These are phyloP conservation scores for Microcos paniculata DNA, from an alignment of 345 rosid genomes.

Conservation along the genomic window DNA sequence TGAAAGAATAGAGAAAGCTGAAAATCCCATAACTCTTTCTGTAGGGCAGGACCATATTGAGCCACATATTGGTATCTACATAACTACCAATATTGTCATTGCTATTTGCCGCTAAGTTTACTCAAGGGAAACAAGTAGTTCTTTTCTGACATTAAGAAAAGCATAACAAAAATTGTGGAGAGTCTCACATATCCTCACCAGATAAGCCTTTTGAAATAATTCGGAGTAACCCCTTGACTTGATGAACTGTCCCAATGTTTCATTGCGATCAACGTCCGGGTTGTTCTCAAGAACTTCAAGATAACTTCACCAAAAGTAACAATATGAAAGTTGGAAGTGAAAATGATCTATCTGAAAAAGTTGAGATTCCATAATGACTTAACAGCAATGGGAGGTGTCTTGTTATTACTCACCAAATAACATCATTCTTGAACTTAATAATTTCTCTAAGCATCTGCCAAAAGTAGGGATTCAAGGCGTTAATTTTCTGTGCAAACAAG, in stretches of 20 bases:
- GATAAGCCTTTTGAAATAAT: slow-evolving; percentile 78
- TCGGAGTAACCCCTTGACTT: slow-evolving; percentile 69
- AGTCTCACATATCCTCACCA: slow-evolving; percentile 54
- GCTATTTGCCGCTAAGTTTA: background rate
- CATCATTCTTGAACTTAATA: slow-evolving; percentile 64
- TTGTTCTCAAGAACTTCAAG: slow-evolving; percentile 64
- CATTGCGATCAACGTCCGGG: slow-evolving; percentile 55
- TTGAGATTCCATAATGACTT: background rate
- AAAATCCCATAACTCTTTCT: slow-evolving; percentile 69
- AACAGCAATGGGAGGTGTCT: background rate
- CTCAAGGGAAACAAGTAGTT: background rate
- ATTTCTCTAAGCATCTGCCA: slow-evolving; percentile 88
- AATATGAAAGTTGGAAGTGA: background rate
- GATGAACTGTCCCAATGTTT: slow-evolving; percentile 73
- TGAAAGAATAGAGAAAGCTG: slow-evolving; percentile 82
- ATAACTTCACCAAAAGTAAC: slow-evolving; percentile 36
- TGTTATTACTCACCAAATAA: slow-evolving; percentile 34
- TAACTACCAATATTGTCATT: background rate
- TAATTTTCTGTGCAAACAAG: slow-evolving; percentile 76
- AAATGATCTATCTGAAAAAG: background rate
- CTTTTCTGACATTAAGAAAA: background rate
- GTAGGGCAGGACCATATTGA: slow-evolving; percentile 90
- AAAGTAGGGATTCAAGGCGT: slow-evolving; percentile 57
- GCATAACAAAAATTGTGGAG: background rate
- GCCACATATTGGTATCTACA: slow-evolving; percentile 80